Base-by-base conservation (phyloP, 1,284 basidiomycete species). In the Ceratobasidium sp. region DNA sequence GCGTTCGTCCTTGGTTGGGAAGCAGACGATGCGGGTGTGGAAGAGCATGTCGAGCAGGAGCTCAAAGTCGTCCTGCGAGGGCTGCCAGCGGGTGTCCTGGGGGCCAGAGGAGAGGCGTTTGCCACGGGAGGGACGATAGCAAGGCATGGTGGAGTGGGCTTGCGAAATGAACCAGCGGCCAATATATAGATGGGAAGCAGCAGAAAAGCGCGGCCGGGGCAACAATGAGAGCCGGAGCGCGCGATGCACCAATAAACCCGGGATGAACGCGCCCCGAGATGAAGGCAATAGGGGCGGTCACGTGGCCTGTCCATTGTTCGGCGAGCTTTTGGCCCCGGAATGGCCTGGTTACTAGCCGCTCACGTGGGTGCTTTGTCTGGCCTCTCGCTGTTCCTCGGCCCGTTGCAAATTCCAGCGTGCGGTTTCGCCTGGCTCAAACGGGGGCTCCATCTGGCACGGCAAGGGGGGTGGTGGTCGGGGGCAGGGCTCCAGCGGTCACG, bases 231-330 rank as follows among this genome's bases (percentile, higher is more conserved):
- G 52, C 67, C 67, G 67, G 58, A 53, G 50, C n/a, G 21, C 26
- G 50, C 50, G 45, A 39, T 21, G n/a, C n/a, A n/a, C n/a, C n/a
- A n/a, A n/a, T n/a, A n/a, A n/a, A n/a, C 39, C 65, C 67, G 53
- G 55, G 52, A 34, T 48, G 55, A 30, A 45, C 48, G 52, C 53
- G 28, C 28, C 50, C 67, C 67, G 67, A 67, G 52, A 67, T 67
- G 64, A 67, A 53, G 3, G 28, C 61, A 39, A 65, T 67, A 67
- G 64, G 64, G 64, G 64, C 46, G 36, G 50, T 57, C 67, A 70
- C 67, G 67, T 70, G 67, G 43, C 26, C 48, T 46, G 52, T 58
- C 67, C 67, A 70, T 70, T 70, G 67, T 70, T 70, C 67, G 67
- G 67, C 26, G 67, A 32, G 48, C 50, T 55, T 55, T 48, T 59